A percentile compares a stretch with the other conserved stretches of the same genome.
phyloP scores from a whole-genome alignment of 2,329 filamentous ascomycete species.

The Graphilbum sp. region DNA sequence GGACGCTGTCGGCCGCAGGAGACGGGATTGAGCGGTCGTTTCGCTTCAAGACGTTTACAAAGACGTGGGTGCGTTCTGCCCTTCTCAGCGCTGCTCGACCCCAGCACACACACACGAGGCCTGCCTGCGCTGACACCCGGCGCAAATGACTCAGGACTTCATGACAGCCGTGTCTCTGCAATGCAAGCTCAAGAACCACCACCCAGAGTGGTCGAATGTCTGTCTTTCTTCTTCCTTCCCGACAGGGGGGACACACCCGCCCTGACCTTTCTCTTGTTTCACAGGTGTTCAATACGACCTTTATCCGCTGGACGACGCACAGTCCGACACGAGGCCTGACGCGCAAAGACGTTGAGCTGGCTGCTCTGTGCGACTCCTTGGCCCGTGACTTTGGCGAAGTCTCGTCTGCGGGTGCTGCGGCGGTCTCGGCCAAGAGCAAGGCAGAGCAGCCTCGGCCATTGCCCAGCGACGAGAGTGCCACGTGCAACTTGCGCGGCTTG shows the following conservation, averaged over 20 bases:
- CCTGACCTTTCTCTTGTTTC: too few relatives aligned
- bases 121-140: too few relatives aligned
- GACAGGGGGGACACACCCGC: too few relatives aligned
- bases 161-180: constrained; percentile 57
- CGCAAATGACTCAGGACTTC: constrained; percentile 46
- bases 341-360: constrained; percentile 44
- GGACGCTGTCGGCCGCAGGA: constrained; percentile 33
- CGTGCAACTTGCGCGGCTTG: constrained; percentile 23
- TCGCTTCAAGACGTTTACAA: constrained; percentile 48
- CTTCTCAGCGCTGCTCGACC: not conserved
- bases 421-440: not conserved
- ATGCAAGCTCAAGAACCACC: constrained; percentile 52
- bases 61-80: constrained; percentile 40
- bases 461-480: not conserved
- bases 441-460: constrained; percentile 7
- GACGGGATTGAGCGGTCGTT: constrained; percentile 43
- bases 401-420: not conserved
- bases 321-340: constrained; percentile 44
- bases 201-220: constrained; percentile 65
- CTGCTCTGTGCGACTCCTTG: constrained; percentile 42
- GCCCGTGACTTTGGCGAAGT: constrained; percentile 41
- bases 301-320: constrained; percentile 61
- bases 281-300: constrained; percentile 55
- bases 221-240: too few relatives aligned
- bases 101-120: too few relatives aligned